Evolutionary conservation across 2,329 filamentous ascomycete species (phyloP), one percentile per base, ranked within the genome.

Genomic region (Cordyceps militaris): DNA sequence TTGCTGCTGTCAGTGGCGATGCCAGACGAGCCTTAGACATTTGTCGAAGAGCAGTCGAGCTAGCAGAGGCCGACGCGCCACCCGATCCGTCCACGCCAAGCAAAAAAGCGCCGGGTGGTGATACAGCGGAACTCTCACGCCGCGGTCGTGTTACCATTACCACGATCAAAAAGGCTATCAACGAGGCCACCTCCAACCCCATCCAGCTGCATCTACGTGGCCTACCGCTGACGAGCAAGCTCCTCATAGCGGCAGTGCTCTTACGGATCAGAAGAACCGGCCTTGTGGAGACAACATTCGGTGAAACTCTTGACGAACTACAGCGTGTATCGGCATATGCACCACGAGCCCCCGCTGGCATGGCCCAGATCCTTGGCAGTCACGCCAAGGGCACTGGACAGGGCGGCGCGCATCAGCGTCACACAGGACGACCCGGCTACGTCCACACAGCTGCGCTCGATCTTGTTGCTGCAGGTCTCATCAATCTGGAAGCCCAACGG

Each of bases 1-100:
- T 99, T 32, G 94, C 94, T 5, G 93, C 94, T 40, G 95, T 99
- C 46, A 95, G 89, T 62, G 95, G 94, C 59, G 94, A 99, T 66
- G 94, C 94, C 19, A 82, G 94, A 58, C 85, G 94, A 62, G 94
- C 92, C 1, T 79, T 99, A 21, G 94, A 99, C 66, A 97, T 99
- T 60, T 99, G 95, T 70, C 84, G 94, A 30, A 84, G 94, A 62
- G 94, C 94, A 1, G 94, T 99, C 14, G 94, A 99, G 73, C 85
- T 99, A 26, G 94, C 93, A 30, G 94, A 99, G 71, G 80, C 87
- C 51, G 87, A 93, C 40, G 60, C 70, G 64, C 59, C 73, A 38
- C 59, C 74, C 66, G 73, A 81, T 68, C 70, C 82, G 16, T 70
- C 74, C 60, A 89, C 86, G 3, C 86, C 87, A 8, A 88, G 82